Conservation (phyloP, 495 filamentous ascomycete species). For the Lichenothelia convexa region DNA sequence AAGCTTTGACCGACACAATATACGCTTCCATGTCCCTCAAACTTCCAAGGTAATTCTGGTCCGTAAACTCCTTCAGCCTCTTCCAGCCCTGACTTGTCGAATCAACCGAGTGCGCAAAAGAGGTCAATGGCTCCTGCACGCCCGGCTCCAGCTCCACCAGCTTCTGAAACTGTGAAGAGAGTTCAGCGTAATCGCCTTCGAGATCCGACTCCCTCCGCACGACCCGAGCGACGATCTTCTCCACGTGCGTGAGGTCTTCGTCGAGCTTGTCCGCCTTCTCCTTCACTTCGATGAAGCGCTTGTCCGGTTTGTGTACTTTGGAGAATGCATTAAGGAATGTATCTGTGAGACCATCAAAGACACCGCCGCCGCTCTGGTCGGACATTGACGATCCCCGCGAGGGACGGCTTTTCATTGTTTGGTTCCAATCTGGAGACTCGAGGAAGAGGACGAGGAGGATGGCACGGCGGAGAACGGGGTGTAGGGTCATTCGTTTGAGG, state of each 20-base stretch:
- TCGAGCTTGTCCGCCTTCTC: constrained; percentile 91
- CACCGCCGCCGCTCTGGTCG: constrained; percentile 36
- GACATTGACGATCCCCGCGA: constrained; percentile 37
- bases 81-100: constrained; percentile 59
- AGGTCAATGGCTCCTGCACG: constrained; percentile 57
- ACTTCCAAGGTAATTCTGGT: constrained; percentile 84
- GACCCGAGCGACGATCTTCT: constrained; percentile 81
- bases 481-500: constrained; percentile 66
- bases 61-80: constrained; percentile 71
- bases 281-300: constrained; percentile 80
- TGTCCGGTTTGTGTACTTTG: constrained; percentile 89
- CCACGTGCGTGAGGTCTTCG: constrained; percentile 80
- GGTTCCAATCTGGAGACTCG: constrained; percentile 88
- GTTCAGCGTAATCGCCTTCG: constrained; percentile 72
- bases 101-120: constrained; percentile 73
- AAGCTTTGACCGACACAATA: constrained; percentile 59
- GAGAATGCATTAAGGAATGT: constrained; percentile 95
- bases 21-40: constrained; percentile 90
- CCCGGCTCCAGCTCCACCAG: constrained; percentile 79
- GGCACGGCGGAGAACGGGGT: constrained; percentile 76
- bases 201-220: constrained; percentile 76
- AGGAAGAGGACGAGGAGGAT: constrained; percentile 71
- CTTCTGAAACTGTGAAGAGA: constrained; percentile 85
- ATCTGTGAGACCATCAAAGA: constrained; percentile 87
- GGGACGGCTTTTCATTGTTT: constrained; percentile 66